phyloP scores from a whole-genome alignment of 1,284 basidiomycete genomes.

The Marasmius oreades region DNA sequence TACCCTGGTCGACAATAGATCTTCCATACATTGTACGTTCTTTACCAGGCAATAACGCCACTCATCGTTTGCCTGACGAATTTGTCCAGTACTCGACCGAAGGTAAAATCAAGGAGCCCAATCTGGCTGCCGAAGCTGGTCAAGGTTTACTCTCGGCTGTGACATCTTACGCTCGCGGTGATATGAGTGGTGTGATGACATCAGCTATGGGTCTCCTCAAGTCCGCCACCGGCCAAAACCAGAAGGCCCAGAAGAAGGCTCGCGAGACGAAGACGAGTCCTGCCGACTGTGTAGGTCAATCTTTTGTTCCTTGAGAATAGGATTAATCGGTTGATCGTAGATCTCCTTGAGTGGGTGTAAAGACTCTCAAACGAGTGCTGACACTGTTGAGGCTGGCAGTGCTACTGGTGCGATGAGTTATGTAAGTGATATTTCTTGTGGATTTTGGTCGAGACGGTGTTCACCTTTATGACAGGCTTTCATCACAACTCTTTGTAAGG shows the following conservation, averaged over 20 bases:
- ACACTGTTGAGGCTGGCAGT: constrained; percentile 76
- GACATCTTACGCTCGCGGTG: constrained; percentile 69
- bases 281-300: constrained; percentile 56
- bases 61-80: not conserved
- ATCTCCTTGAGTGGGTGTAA: constrained; percentile 90
- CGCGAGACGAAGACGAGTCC: constrained; percentile 74
- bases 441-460: not conserved
- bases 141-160: constrained; percentile 70
- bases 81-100: constrained; percentile 77
- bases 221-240: constrained; percentile 39
- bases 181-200: constrained; percentile 71
- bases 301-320: not conserved
- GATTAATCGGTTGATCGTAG: constrained; percentile 20
- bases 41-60: not conserved
- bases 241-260: constrained; percentile 62
- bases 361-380: constrained; percentile 91
- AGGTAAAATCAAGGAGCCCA: constrained; percentile 92
- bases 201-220: constrained; percentile 50
- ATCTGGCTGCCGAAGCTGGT: constrained; percentile 75
- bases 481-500: constrained; percentile 56
- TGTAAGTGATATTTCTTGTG: constrained; percentile 35
- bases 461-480: constrained; percentile 56
- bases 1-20: constrained; percentile 34
- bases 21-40: constrained; percentile 55
- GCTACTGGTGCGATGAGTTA: constrained; percentile 89